Percentiles rank a stretch among this genome's conserved stretches.
These are phyloP conservation scores for Athelia psychrophila DNA, from an alignment of 1,284 basidiomycete species.

Conservation along the genomic window DNA sequence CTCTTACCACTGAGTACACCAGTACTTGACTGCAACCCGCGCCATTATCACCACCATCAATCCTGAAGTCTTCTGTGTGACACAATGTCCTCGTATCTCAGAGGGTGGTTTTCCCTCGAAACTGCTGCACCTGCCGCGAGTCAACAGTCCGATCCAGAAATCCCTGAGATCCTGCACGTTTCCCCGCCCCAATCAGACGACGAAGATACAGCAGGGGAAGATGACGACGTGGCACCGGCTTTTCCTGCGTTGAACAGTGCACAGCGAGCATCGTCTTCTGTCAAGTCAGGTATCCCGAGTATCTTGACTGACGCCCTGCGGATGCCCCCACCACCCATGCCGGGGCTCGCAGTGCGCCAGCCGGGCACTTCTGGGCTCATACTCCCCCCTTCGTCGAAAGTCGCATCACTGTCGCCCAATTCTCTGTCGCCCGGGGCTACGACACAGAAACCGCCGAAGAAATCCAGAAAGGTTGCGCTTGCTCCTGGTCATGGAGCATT, in stretches of 20 bases:
- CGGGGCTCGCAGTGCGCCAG: slow-evolving; percentile 41
- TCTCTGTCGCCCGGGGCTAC: slow-evolving; percentile 60
- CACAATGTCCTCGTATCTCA: slow-evolving; percentile 46
- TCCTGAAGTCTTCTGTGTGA: too few relatives aligned
- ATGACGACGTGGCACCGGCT: slow-evolving; percentile 72
- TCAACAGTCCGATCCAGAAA: not conserved
- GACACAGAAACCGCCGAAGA: slow-evolving; percentile 55
- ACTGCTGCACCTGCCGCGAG: slow-evolving; percentile 11
- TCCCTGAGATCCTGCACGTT: slow-evolving; percentile 31
- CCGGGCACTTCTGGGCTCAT: slow-evolving; percentile 31
- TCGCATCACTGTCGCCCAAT: slow-evolving; percentile 32
- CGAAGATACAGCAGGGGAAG: slow-evolving; percentile 52
- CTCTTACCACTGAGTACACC: too few relatives aligned
- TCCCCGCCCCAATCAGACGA: slow-evolving; percentile 41
- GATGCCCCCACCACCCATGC: slow-evolving; percentile 73
- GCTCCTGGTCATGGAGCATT: slow-evolving; percentile 90
- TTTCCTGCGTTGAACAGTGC: slow-evolving; percentile 83
- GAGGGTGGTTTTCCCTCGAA: slow-evolving; percentile 40
- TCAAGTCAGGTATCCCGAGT: slow-evolving; percentile 25
- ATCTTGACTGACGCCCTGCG: slow-evolving; percentile 52
- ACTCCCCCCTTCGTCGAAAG: slow-evolving; percentile 24
- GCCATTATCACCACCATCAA: too few relatives aligned
- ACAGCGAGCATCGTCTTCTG: slow-evolving; percentile 54
- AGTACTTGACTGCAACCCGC: too few relatives aligned
- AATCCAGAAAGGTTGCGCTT: slow-evolving; percentile 81